Evolutionary conservation across 2,329 filamentous ascomycete genomes (phyloP), one percentile per base, ranked within the genome.

Genomic region (Fusarium sp.): DNA sequence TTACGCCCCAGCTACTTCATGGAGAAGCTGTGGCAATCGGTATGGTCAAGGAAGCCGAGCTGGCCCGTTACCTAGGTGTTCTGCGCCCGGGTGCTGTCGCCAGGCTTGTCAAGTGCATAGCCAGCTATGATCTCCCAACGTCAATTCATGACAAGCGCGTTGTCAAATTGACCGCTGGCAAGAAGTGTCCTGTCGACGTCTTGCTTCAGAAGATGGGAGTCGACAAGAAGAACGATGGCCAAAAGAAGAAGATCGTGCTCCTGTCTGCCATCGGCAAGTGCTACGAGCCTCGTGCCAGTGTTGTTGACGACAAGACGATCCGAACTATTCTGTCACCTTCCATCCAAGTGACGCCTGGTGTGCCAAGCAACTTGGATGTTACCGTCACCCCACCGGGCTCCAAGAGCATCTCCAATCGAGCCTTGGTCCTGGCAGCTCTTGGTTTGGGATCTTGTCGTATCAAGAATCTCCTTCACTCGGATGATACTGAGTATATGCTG

Each of bases 171-270:
- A 95, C 95, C 6, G 95, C 95, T 2, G 94, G 93, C 63, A 98
- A 97, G 84, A 88, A 91, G 74, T 99, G 97, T 81, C 92, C 94
- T 0, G 94, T 98, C 3, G 94, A 98, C 77, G 89, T 93, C 39
- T 84, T 99, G 61, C 88, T 99, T 66, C 89, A 93, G 75, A 97
- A 97, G 82, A 99, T 99, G 97, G 95, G 93, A 1, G 93, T 99
- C 10, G 97, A 99, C 85, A 99, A 99, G 89, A 99, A 99, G 87
- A 99, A 99, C 76, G 94, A 97, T 52, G 97, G 97, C 2, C 90
- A 90, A 68, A 95, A 96, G 83, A 99, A 99, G 88, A 98, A 98
- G 85, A 93, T 99, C 73, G 96, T 98, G 8, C 89, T 99, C 9
- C 88, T 99, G 13, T 95, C 95, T 1, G 93, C 93, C 14, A 97